Evolutionary conservation across 371 early-diverging fungal genomes (phyloP), one percentile per base, ranked within the genome.

Genomic region (Lichtheimia corymbifera): DNA sequence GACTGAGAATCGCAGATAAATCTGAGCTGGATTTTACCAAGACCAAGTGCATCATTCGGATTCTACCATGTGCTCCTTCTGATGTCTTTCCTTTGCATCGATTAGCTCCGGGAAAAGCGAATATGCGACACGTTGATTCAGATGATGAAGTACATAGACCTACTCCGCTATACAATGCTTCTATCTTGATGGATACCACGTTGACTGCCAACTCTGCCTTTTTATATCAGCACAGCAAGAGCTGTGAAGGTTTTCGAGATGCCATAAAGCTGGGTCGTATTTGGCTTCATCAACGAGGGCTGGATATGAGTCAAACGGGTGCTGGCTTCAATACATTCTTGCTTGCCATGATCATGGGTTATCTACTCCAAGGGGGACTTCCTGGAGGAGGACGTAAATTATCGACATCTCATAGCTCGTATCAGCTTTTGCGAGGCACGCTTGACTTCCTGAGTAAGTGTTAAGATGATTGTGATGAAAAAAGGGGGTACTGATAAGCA

Each of bases 141-240:
- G 64, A 62, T 4, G 64, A 53, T 7, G 56, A 56, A 13, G 58
- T 55, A 1, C 64, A 68, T 14, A 77, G 80, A 0, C 72, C 96
- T 1, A 98, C 98, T 22, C 96, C 98, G 25, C 91, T 85, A 50
- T 97, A 97, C 83, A 98, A 97, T 70, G 82, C 93, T 0, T 83
- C 91, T 3, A 62, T 98, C 14, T 77, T 94, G 51, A 74, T 80
- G 63, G 98, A 97, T 62, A 87, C 88, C 1, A 69, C 83, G 41
- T 80, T 88, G 53, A 83, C 91, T 5, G 61, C 88, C 24, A 93
- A 93, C 68, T 78, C 96, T 71, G 88, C 89, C 49, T 89, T 86
- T 57, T 69, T 97, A 18, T 88, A 93, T 63, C 84, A 88, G 58
- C 89, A 92, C 43, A 72, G 79, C 61, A 88, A 92, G 59, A 67